Conservation (phyloP, 495 filamentous ascomycete genomes). For the Chaetomium fimeti region DNA sequence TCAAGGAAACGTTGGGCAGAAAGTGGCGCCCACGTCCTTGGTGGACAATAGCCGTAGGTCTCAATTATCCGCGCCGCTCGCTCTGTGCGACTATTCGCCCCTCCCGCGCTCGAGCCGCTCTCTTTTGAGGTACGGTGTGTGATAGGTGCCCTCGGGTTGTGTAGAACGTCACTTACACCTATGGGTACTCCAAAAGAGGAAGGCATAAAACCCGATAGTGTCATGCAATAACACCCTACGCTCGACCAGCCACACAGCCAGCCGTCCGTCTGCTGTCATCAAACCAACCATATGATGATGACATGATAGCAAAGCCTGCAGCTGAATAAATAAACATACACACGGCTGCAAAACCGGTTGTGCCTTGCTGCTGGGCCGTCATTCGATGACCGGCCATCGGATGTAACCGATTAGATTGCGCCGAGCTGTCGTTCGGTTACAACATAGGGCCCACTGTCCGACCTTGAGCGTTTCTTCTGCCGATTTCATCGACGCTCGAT, state of each 20-base stretch:
- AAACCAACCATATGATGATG: background rate
- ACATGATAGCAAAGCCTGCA: background rate
- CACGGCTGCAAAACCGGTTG: slow-evolving; percentile 9
- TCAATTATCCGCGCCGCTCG: slow-evolving; percentile 1
- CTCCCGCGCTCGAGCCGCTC: background rate
- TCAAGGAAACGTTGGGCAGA: background rate
- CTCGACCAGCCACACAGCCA: background rate
- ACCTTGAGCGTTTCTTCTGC: background rate
- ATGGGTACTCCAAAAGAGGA: background rate
- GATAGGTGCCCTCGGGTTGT: background rate
- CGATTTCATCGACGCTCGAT: background rate
- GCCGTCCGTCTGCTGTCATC: background rate
- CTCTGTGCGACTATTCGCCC: background rate
- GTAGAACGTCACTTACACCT: background rate
- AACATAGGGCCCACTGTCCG: background rate
- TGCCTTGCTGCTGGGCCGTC: background rate
- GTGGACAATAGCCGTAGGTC: background rate
- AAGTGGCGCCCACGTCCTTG: background rate
- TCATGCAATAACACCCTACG: background rate
- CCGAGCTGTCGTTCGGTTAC: background rate
- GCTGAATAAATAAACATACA: background rate
- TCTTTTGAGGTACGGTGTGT: background rate
- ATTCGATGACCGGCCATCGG: background rate
- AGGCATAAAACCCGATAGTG: slow-evolving; percentile 4
- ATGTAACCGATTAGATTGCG: slow-evolving; percentile 14